These are phyloP conservation scores for Cutaneotrichosporon cavernicola DNA, from an alignment of 1,284 basidiomycete species.

Conservation along the genomic window DNA sequence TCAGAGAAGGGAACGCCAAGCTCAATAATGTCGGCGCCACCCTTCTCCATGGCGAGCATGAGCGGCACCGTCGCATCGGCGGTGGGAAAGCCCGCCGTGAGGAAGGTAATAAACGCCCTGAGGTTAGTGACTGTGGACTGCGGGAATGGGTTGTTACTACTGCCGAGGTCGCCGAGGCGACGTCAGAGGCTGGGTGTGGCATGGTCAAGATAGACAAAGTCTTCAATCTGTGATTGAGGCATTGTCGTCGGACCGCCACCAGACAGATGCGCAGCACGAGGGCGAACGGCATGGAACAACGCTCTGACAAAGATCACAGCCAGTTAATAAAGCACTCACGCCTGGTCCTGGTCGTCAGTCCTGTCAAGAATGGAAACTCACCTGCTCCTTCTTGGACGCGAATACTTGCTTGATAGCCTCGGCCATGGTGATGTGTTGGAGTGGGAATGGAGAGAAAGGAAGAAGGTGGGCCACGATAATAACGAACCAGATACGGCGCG, in stretches of 20 bases:
- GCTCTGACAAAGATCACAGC: background rate
- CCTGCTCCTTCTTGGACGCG: slow-evolving; percentile 67
- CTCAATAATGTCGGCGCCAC: slow-evolving; percentile 93
- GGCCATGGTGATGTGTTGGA: slow-evolving; percentile 57
- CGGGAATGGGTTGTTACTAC: background rate
- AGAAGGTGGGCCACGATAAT: background rate
- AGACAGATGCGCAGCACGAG: background rate
- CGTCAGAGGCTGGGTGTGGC: background rate
- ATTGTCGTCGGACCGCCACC: background rate
- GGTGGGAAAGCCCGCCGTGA: slow-evolving; percentile 86
- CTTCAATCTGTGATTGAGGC: background rate
- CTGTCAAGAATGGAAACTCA: slow-evolving; percentile 37
- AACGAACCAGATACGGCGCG: background rate
- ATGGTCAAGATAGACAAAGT: background rate
- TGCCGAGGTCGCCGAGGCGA: background rate
- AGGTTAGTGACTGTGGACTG: slow-evolving; percentile 44
- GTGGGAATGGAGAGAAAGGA: background rate
- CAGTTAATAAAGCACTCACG: slow-evolving; percentile 30
- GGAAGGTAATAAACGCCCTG: slow-evolving; percentile 79
- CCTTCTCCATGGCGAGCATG: slow-evolving; percentile 84
- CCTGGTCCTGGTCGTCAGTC: slow-evolving; percentile 36
- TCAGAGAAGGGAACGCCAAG: slow-evolving; percentile 95
- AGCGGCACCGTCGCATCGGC: slow-evolving; percentile 78
- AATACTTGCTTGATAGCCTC: slow-evolving; percentile 74
- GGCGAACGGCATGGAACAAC: background rate